Conservation (phyloP, 768 basidiomycete genomes). For the Tricholoma terreum region DNA sequence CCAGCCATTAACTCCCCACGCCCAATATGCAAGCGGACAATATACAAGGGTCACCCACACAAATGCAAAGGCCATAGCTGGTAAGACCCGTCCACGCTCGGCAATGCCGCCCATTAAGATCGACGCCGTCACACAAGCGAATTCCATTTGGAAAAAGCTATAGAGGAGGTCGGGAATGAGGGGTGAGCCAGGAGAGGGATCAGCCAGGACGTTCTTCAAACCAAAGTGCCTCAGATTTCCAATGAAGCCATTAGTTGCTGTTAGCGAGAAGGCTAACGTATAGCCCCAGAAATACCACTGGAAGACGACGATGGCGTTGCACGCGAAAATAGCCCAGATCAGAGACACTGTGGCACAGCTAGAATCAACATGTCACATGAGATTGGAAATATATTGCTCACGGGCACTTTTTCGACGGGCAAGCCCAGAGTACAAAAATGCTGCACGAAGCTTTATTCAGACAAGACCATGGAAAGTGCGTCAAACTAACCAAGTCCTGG, state of each 20-base stretch:
- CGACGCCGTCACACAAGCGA: slow-evolving; percentile 75
- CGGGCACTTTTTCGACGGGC: slow-evolving; percentile 64
- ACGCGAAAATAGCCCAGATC: slow-evolving; percentile 72
- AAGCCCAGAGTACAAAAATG: slow-evolving; percentile 72
- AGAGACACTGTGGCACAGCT: slow-evolving; percentile 46
- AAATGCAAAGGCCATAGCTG: slow-evolving; percentile 79
- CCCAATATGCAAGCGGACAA: slow-evolving; percentile 85
- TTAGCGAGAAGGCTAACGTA: slow-evolving; percentile 76
- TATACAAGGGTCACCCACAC: slow-evolving; percentile 86
- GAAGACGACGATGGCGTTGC: slow-evolving; percentile 73
- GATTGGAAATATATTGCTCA: slow-evolving; percentile 21
- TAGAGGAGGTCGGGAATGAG: slow-evolving; percentile 82
- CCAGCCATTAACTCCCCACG: slow-evolving; percentile 83
- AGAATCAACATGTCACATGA: neutral
- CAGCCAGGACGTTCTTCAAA: slow-evolving; percentile 63
- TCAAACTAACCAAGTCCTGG: slow-evolving; percentile 58
- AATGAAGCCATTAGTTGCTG: slow-evolving; percentile 72
- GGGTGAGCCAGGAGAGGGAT: slow-evolving; percentile 75
- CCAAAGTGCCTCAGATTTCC: slow-evolving; percentile 81
- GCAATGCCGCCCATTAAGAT: slow-evolving; percentile 80
- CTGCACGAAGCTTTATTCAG: slow-evolving; percentile 30
- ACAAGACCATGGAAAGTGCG: neutral
- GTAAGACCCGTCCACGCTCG: slow-evolving; percentile 81
- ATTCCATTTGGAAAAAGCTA: slow-evolving; percentile 86
- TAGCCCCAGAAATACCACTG: slow-evolving; percentile 77